Evolutionary conservation across 2,329 filamentous ascomycete species (phyloP).

Genomic region (Cercospora sp.): DNA sequence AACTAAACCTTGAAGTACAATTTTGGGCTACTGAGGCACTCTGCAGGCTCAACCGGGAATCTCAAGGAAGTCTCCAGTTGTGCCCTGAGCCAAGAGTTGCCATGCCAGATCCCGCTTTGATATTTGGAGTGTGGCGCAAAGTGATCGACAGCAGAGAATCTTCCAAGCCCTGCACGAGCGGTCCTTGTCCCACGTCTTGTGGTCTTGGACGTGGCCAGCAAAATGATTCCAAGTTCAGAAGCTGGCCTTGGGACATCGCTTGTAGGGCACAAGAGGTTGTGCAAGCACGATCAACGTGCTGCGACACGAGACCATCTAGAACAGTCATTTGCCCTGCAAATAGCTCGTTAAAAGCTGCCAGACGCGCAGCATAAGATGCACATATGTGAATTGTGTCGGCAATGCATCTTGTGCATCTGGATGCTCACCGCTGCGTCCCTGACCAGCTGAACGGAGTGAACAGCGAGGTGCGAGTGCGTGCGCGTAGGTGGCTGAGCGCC

Average conservation of each 20-base stretch:
- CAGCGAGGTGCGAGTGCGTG: background rate
- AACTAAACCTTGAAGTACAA: background rate
- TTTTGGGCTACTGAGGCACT: background rate
- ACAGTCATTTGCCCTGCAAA: background rate
- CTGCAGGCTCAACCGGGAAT: background rate
- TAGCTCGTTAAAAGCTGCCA: background rate
- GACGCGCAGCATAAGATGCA: background rate
- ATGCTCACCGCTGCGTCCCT: background rate
- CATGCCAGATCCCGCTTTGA: background rate
- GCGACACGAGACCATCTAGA: background rate
- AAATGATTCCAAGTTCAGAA: background rate
- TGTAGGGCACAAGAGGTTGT: background rate
- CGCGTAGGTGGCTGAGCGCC: conserved; percentile 40
- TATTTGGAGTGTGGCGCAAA: conserved; percentile 14
- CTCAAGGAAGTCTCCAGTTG: background rate
- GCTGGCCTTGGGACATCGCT: background rate
- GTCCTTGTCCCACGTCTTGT: conserved; percentile 17
- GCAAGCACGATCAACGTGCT: background rate
- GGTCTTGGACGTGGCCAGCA: background rate
- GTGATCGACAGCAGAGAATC: conserved; percentile 1
- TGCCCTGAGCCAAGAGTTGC: conserved; percentile 8
- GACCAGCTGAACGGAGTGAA: background rate
- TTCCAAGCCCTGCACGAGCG: conserved; percentile 14
- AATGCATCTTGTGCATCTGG: background rate
- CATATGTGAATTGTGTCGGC: background rate